Conservation (phyloP, 139 green algal genomes). For the Picochlorum sp. region DNA sequence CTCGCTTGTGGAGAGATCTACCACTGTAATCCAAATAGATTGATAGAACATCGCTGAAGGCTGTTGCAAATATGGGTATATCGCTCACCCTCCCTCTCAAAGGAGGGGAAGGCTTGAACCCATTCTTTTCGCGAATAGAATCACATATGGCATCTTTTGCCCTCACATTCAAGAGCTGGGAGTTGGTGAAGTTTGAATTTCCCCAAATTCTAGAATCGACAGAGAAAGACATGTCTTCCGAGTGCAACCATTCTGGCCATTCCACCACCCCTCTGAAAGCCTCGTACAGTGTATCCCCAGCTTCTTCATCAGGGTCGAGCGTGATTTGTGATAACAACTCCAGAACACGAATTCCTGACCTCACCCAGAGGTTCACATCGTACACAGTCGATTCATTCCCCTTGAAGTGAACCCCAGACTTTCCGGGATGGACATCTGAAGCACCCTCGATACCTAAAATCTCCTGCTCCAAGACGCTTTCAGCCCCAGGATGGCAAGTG, state of each 20-base stretch:
- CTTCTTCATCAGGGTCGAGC: constrained; percentile 30
- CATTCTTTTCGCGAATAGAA: constrained; percentile 39
- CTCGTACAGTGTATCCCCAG: constrained; percentile 54
- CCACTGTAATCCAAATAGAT: constrained; percentile 83
- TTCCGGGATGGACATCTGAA: constrained; percentile 23
- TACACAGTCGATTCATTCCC: constrained; percentile 37
- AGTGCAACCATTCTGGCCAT: constrained; percentile 46
- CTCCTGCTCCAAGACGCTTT: constrained; percentile 61
- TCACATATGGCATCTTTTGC: constrained; percentile 83
- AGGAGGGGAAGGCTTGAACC: constrained; percentile 49
- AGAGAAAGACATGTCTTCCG: constrained; percentile 34
- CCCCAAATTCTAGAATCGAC: constrained; percentile 54
- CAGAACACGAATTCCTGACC: constrained; percentile 61
- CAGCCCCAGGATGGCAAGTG: constrained; percentile 75
- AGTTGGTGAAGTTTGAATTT: constrained; percentile 48
- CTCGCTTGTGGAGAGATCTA: constrained; percentile 69
- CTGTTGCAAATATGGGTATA: constrained; percentile 67
- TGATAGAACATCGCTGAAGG: constrained; percentile 48
- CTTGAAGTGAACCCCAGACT: constrained; percentile 46
- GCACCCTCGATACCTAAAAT: constrained; percentile 42
- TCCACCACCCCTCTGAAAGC: constrained; percentile 38
- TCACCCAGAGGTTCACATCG: constrained; percentile 63
- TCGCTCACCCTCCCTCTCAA: constrained; percentile 35
- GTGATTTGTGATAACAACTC: constrained; percentile 42
- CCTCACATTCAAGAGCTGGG: constrained; percentile 33